Percentiles rank a stretch among this genome's conserved stretches.
Evolutionary conservation across 176 grass and related monocot species (phyloP).

Genomic region (Tillandsia fasciculata): DNA sequence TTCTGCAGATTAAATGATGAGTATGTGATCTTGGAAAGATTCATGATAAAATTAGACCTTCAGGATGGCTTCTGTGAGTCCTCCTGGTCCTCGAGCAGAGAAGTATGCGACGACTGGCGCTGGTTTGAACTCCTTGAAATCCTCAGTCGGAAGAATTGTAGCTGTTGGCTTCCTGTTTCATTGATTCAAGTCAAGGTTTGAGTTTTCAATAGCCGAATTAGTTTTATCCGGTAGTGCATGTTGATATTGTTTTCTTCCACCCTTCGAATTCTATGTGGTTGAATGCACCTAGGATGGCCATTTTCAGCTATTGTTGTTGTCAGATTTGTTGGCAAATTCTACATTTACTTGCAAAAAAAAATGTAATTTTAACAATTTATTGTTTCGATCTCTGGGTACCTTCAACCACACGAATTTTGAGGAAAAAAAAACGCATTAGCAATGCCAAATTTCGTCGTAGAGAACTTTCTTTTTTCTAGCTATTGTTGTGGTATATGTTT

Average conservation of each 20-base stretch:
- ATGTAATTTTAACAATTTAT: too few relatives aligned
- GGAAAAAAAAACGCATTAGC: too few relatives aligned
- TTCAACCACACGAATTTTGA: too few relatives aligned
- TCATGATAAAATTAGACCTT: slow-evolving; percentile 32
- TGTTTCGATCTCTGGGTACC: too few relatives aligned
- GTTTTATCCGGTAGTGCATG: not conserved
- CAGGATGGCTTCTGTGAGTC: slow-evolving; percentile 67
- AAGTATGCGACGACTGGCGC: slow-evolving; percentile 78
- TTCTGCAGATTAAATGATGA: too few relatives aligned
- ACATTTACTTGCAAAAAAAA: not conserved
- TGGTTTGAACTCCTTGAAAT: slow-evolving; percentile 53
- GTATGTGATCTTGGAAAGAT: too few relatives aligned
- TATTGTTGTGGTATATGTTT: not conserved
- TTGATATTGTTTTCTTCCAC: not conserved
- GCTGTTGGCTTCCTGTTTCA: slow-evolving; percentile 55
- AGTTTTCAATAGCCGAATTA: too few relatives aligned
- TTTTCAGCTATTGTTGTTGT: too few relatives aligned
- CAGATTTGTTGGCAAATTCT: not conserved
- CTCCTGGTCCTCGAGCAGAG: slow-evolving; percentile 69
- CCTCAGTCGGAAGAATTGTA: slow-evolving; percentile 56
- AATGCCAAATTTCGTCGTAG: too few relatives aligned
- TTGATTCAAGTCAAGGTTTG: too few relatives aligned
- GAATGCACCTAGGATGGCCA: not conserved
- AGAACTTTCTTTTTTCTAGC: too few relatives aligned
- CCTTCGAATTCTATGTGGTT: not conserved